Base-by-base conservation (phyloP, 352 stramenopile genomes). In the Phytophthora meadii region DNA sequence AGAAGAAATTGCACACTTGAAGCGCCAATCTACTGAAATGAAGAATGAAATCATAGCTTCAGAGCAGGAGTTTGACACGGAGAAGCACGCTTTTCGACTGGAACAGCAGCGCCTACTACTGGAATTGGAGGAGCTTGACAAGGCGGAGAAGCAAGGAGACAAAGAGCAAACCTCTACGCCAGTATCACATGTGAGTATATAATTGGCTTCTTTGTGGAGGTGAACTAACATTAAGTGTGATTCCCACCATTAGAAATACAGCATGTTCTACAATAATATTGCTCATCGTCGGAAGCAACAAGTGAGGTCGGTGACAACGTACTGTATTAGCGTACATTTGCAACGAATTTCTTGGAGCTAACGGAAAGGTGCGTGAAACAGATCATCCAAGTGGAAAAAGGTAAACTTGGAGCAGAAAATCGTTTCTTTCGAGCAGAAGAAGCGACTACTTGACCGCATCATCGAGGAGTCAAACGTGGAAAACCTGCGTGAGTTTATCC, bases 371-470 rank as follows among this genome's bases (percentile, higher is more conserved):
- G 32, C 7, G 19, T 40, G 52, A 15, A 52, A 42, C 25, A 81
- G 70, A 47, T 27, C 74, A 15, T 85, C 65, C 5, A 77, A 68
- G 36, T 75, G 74, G 41, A 86, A 87, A 42, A 82, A 77, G 40
- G 54, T 81, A 40, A 87, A 49, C 44, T 53, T 90, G 50, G 82
- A 90, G 60, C 79, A 89, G 51, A 88, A 88, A 25, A 70, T 82
- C 3, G 68, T 89, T 32, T 88, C 82, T 17, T 89, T 91, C 25
- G 78, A 91, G 68, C 78, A 91, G 48, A 91, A 91, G 46, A 88
- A 87, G 56, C 39, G 61, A n/a, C 51, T 87, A 4, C 69, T 91
- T n/a, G 80, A 91, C 48, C 68, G 70, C 17, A 75, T 91, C 50
- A 66, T 87, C 14, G 48, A 81, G 42, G 76, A 88, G 34, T 86